phyloP scores from a whole-genome alignment of 1,139 yeast genomes.

The Debaryomyces nepalensis region DNA sequence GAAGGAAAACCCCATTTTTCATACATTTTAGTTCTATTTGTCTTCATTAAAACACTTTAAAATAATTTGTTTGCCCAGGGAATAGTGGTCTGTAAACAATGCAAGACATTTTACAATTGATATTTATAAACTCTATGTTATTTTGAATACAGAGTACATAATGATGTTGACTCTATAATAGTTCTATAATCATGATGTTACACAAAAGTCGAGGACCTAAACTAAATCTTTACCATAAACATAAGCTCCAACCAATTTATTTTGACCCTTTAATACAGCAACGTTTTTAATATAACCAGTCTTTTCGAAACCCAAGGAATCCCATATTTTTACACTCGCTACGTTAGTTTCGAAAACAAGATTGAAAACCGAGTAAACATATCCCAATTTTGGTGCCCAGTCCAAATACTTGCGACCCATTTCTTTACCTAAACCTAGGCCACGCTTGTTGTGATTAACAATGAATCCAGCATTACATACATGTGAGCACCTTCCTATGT shows the following conservation, averaged over 20 bases:
- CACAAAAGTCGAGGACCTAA: no score
- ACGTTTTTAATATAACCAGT: slow-evolving; percentile 72
- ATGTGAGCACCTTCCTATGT: slow-evolving; percentile 76
- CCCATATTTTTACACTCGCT: slow-evolving; percentile 78
- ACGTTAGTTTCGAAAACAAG: slow-evolving; percentile 74
- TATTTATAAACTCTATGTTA: no score
- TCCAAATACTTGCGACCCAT: slow-evolving; percentile 63
- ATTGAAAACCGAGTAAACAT: slow-evolving; percentile 79
- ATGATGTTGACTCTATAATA: no score
- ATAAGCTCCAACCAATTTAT: slow-evolving; percentile 67
- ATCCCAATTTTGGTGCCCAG: slow-evolving; percentile 75
- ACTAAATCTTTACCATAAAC: slow-evolving; percentile 63
- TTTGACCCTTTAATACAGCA: slow-evolving; percentile 64
- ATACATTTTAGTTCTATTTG: no score
- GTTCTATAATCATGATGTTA: no score
- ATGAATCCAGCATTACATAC: slow-evolving; percentile 81
- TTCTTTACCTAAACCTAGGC: slow-evolving; percentile 62
- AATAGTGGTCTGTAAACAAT: no score
- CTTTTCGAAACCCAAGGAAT: slow-evolving; percentile 69
- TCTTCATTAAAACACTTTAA: no score
- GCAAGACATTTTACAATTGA: no score
- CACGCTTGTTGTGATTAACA: slow-evolving; percentile 59
- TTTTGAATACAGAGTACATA: no score
- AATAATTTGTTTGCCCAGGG: no score
- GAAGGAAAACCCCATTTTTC: no score